Evolutionary conservation across 2,329 filamentous ascomycete species (phyloP).

Genomic region (Arthrobotrys musiformis): DNA sequence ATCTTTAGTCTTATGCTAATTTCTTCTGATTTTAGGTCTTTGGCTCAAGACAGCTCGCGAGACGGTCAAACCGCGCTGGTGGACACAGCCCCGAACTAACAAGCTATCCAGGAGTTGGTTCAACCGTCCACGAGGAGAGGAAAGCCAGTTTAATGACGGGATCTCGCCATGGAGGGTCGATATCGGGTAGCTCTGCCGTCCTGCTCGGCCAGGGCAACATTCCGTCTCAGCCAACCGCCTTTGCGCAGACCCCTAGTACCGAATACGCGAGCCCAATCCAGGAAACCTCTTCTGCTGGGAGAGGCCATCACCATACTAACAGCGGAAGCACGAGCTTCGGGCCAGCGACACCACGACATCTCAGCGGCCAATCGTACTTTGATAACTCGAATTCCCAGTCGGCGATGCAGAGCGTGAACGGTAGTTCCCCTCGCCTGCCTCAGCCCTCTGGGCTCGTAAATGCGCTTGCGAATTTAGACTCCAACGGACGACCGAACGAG

Average conservation of each 20-base stretch:
- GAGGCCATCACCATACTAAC: constrained; percentile 46
- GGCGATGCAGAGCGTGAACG: constrained; percentile 77
- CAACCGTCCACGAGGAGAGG: constrained; percentile 75
- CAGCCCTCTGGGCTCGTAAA: constrained; percentile 68
- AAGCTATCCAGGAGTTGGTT: constrained; percentile 81
- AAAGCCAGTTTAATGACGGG: constrained; percentile 66
- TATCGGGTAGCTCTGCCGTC: constrained; percentile 71
- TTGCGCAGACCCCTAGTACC: constrained; percentile 47
- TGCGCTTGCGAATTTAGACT: constrained; percentile 62
- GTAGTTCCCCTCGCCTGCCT: constrained; percentile 76
- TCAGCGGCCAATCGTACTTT: constrained; percentile 48
- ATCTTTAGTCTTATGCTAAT: constrained; percentile 1
- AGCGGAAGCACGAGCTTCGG: constrained; percentile 51
- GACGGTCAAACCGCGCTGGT: constrained; percentile 73
- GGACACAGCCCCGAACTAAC: constrained; percentile 75
- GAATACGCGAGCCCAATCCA: constrained; percentile 51
- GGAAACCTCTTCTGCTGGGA: constrained; percentile 34
- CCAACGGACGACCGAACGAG: constrained; percentile 62
- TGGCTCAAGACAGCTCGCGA: constrained; percentile 86
- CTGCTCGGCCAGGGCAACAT: constrained; percentile 70
- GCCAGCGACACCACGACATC: constrained; percentile 34
- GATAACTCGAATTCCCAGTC: constrained; percentile 64
- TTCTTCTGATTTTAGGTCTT: constrained; percentile 74
- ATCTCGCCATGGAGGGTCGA: constrained; percentile 62
- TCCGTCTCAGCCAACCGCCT: constrained; percentile 62